phyloP scores from a whole-genome alignment of 306 rosid species.

The Oemleria cerasiformis region DNA sequence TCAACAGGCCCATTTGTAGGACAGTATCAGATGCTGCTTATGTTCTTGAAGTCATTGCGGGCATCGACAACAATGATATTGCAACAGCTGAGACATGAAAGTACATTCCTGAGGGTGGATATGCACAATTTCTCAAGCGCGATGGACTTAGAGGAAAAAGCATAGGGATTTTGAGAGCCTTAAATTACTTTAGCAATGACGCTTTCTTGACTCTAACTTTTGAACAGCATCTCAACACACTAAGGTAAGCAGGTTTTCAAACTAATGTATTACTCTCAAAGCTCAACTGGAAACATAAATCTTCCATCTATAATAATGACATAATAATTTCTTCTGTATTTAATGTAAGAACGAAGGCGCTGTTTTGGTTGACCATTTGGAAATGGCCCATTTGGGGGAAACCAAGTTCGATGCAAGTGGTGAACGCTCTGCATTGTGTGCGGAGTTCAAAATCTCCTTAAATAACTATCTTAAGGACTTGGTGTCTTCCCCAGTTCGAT shows the following conservation, averaged over 20 bases:
- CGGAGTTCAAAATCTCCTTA: constrained; percentile 19
- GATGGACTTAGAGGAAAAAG: constrained; percentile 54
- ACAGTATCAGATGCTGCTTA: constrained; percentile 67
- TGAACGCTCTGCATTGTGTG: neutral
- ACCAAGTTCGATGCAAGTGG: neutral
- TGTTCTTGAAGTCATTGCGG: constrained; percentile 70
- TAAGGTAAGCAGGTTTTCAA: constrained; percentile 37
- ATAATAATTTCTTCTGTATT: neutral
- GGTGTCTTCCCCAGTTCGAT: constrained; percentile 19
- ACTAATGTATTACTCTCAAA: neutral
- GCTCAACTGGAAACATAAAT: neutral
- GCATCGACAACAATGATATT: constrained; percentile 45
- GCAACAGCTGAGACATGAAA: constrained; percentile 45
- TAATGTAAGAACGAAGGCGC: constrained; percentile 46
- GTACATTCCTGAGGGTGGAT: constrained; percentile 58
- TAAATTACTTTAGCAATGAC: constrained; percentile 16
- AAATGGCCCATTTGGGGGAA: constrained; percentile 24
- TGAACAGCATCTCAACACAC: constrained; percentile 36
- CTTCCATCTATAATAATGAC: neutral
- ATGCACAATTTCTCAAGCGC: constrained; percentile 45
- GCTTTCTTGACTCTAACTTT: constrained; percentile 27
- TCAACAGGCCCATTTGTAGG: constrained; percentile 60
- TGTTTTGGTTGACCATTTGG: constrained; percentile 41
- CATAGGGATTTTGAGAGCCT: constrained; percentile 40
- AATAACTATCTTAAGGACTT: constrained; percentile 23